These are phyloP conservation scores for Arthrobotrys pseudoclavata DNA, from an alignment of 2,329 filamentous ascomycete genomes.

Conservation along the genomic window DNA sequence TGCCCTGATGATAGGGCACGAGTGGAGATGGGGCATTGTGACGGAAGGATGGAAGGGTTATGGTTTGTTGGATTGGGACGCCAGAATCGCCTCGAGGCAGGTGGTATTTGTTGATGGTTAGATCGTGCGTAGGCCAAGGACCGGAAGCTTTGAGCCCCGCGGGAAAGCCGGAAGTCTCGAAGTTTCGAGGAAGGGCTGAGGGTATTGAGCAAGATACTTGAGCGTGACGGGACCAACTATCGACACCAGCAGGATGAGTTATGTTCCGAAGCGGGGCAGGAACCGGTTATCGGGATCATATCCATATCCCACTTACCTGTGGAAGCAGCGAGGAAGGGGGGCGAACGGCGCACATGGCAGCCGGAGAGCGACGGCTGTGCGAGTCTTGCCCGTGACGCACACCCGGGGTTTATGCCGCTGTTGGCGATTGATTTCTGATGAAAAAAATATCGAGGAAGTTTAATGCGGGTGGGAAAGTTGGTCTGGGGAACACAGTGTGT, in stretches of 20 bases:
- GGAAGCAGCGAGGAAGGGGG: conserved; percentile 28
- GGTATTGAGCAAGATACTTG: conserved; percentile 20
- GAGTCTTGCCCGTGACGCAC: conserved; percentile 15
- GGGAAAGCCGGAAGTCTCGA: conserved; percentile 5
- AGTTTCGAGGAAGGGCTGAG: conserved; percentile 16
- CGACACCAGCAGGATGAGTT: neutral
- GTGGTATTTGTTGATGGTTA: conserved; percentile 1
- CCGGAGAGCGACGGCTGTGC: neutral
- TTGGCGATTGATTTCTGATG: conserved; percentile 14
- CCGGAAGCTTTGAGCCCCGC: neutral
- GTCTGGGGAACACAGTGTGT: neutral
- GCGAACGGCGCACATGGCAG: conserved; percentile 41
- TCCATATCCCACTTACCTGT: conserved; percentile 31
- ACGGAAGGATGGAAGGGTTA: neutral
- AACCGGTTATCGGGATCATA: too few relatives aligned
- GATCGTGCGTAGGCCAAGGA: conserved; percentile 2
- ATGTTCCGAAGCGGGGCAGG: neutral
- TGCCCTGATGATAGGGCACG: neutral
- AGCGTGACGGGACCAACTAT: conserved; percentile 29
- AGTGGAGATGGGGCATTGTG: neutral
- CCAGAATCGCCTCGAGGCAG: neutral
- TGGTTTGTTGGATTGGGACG: neutral
- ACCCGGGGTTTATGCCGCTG: neutral
- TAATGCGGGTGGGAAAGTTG: neutral
- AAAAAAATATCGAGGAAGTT: neutral